Base-by-base conservation (phyloP, 352 stramenopile species). In the Pythium scleroteichum region DNA sequence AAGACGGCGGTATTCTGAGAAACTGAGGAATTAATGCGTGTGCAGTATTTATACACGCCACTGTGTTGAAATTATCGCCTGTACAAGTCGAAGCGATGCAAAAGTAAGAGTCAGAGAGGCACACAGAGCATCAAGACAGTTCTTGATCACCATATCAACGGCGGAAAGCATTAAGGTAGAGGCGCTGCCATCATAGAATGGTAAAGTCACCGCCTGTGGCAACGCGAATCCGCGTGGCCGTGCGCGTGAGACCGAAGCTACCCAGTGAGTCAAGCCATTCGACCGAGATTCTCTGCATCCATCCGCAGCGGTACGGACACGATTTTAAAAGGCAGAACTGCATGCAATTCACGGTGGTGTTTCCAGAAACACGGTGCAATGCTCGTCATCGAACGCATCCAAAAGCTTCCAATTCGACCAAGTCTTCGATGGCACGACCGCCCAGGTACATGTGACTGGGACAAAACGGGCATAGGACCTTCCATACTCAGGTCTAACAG, bases 351-450 rank as follows among this genome's bases (percentile, higher is more conserved):
- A 29, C n/a, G 33, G 39, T 50, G 16, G 8, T 8, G 4, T 47
- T 4, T 6, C 19, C 44, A 78, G 73, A 12, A 72, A 70, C 47
- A 46, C 64, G 16, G 45, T 82, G 41, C 53, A 71, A 24, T 67
- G 75, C 22, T 54, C 57, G 9, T 49, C 67, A 17, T 71, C 51
- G 16, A 29, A 54, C 0, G 32, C 49, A 26, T 53, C 64, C 16
- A 79, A 71, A 44, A 69, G 49, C 40, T 87, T 87, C 61, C 53
- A 66, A 19, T 87, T 87, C 29, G 77, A 87, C 49, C 74, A 81
- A 45, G 73, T 84, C 6, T 87, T 81, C 62, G 74, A 72, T 27
- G 64, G 59, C 0, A n/a, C 44, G 1, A 72, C 58, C 4, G 57
- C 68, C 1, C 77, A 82, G 70, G 71, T 77, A 59, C 23, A n/a